These are phyloP conservation scores for Boletus fagicola DNA, from an alignment of 768 basidiomycete species.

Conservation along the genomic window DNA sequence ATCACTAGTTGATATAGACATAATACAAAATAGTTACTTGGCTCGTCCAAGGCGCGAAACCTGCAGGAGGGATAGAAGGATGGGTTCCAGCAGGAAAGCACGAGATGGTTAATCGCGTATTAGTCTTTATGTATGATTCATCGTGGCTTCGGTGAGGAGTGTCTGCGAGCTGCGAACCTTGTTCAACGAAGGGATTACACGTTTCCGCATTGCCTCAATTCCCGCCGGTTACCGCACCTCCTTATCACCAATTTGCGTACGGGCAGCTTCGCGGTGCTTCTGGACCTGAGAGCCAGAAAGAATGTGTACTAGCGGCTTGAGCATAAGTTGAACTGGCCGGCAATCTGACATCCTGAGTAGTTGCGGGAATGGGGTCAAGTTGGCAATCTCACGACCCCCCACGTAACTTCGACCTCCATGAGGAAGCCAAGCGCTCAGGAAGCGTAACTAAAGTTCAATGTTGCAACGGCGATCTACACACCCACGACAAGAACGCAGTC, in stretches of 20 bases:
- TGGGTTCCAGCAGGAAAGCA: slow-evolving; percentile 20
- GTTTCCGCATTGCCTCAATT: slow-evolving; percentile 33
- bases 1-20: slow-evolving; percentile 31
- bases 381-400: slow-evolving; percentile 5
- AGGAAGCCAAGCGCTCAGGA: neutral
- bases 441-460: neutral
- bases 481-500: slow-evolving; percentile 6
- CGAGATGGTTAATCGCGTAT: slow-evolving; percentile 8
- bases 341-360: neutral
- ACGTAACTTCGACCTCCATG: neutral
- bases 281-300: slow-evolving; percentile 10
- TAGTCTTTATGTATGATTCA: slow-evolving; percentile 33
- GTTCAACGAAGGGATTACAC: slow-evolving; percentile 16
- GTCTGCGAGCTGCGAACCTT: slow-evolving; percentile 20
- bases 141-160: slow-evolving; percentile 37
- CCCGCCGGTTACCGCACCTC: slow-evolving; percentile 32
- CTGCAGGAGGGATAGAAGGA: slow-evolving; percentile 12
- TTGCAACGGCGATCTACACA: slow-evolving; percentile 17
- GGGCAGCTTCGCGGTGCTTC: slow-evolving; percentile 21
- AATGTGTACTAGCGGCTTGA: neutral
- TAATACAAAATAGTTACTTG: slow-evolving; percentile 27
- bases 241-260: slow-evolving; percentile 23
- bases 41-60: slow-evolving; percentile 13
- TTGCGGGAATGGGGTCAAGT: neutral
- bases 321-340: neutral